Percentiles rank a stretch among this genome's conserved stretches.
phyloP scores from a whole-genome alignment of 2,329 filamentous ascomycete genomes.

The Paracamarosporium sp. region DNA sequence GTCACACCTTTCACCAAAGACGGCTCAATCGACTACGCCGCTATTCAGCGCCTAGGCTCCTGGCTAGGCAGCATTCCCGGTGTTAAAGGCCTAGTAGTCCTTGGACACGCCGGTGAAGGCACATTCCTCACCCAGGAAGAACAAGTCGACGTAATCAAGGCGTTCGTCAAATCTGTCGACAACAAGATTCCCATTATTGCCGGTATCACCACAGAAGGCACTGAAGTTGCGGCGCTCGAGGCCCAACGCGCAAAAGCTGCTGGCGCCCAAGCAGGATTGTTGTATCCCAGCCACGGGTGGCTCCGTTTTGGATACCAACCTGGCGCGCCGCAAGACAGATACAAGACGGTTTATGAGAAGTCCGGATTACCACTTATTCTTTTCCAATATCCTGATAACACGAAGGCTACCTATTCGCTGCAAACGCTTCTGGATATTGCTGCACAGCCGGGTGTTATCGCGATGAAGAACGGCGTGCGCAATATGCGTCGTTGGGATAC shows the following conservation, averaged over 20 bases:
- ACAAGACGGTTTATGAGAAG: slow-evolving; percentile 58
- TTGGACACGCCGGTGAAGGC: slow-evolving; percentile 63
- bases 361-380: slow-evolving; percentile 59
- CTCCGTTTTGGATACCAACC: slow-evolving; percentile 62
- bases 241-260: slow-evolving; percentile 59
- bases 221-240: slow-evolving; percentile 60
- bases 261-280: slow-evolving; percentile 58
- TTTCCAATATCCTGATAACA: slow-evolving; percentile 62
- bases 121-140: slow-evolving; percentile 61
- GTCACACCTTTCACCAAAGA: slow-evolving; percentile 60
- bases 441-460: slow-evolving; percentile 60
- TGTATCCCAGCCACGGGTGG: slow-evolving; percentile 63
- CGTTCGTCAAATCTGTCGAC: slow-evolving; percentile 60
- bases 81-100: slow-evolving; percentile 61
- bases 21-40: slow-evolving; percentile 58
- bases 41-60: slow-evolving; percentile 60
- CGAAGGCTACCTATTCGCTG: slow-evolving; percentile 60
- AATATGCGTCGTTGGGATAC: slow-evolving; percentile 66
- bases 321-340: slow-evolving; percentile 61
- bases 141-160: slow-evolving; percentile 58
- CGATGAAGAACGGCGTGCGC: slow-evolving; percentile 64
- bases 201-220: slow-evolving; percentile 61
- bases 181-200: slow-evolving; percentile 61
- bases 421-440: slow-evolving; percentile 62
- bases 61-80: slow-evolving; percentile 61